Conservation (phyloP, 805 yeast species). For the Zygoascus biomembranicola region DNA sequence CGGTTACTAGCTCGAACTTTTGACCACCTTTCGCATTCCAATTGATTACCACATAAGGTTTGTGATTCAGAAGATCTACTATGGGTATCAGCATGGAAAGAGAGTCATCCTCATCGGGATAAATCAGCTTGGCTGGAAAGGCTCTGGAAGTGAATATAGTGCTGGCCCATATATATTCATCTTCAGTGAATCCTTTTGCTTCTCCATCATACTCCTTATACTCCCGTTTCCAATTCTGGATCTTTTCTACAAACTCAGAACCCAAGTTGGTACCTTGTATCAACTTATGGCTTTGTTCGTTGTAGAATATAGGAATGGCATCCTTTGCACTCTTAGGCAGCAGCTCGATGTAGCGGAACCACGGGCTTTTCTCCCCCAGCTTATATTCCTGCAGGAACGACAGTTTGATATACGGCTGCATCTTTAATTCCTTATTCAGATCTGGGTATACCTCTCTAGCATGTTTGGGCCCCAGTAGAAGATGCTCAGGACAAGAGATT, state of each 20-base stretch:
- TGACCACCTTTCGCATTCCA: conserved; percentile 41
- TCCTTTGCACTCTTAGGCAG: conserved; percentile 40
- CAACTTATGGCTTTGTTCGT: conserved; percentile 38
- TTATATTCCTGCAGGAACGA: conserved; percentile 13
- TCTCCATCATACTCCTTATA: conserved; percentile 31
- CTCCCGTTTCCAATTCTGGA: conserved; percentile 44
- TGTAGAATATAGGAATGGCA: conserved; percentile 55
- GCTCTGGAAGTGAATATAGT: conserved; percentile 68
- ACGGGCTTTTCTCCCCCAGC: conserved; percentile 20
- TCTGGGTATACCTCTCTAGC: conserved; percentile 12
- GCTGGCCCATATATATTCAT: conserved; percentile 61
- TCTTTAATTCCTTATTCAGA: not conserved
- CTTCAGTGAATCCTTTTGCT: conserved; percentile 10
- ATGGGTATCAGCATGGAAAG: conserved; percentile 70
- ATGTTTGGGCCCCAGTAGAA: conserved; percentile 14
- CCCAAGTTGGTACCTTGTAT: conserved; percentile 65
- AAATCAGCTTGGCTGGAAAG: conserved; percentile 60
- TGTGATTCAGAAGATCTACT: conserved; percentile 72
- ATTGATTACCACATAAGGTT: conserved; percentile 47
- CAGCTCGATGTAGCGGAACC: conserved; percentile 39
- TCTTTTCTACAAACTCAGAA: conserved; percentile 42
- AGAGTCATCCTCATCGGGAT: conserved; percentile 27
- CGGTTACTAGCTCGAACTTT: conserved; percentile 21
- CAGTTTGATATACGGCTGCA: conserved; percentile 13
- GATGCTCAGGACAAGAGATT: conserved; percentile 15